Base-by-base conservation (phyloP, 2,329 filamentous ascomycete genomes). In the Macroventuria anomochaeta region DNA sequence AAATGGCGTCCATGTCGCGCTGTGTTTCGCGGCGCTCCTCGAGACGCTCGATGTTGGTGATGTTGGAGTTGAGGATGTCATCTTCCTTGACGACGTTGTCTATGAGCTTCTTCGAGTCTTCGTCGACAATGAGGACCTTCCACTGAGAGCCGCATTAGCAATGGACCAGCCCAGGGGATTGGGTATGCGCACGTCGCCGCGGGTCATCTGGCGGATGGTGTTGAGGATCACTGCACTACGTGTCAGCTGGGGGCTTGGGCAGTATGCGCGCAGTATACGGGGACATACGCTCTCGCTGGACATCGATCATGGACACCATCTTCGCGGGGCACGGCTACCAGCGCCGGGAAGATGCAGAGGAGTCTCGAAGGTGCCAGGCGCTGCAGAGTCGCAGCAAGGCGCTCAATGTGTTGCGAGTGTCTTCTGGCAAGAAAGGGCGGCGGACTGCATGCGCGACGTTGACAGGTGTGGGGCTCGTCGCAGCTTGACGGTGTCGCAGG, bases 11-110 rank as follows among this genome's bases (percentile, higher is more conserved):
- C 86, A 96, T 96, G 65, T 91, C 89, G 50, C 88, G 87, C 73
- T 96, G 96, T 71, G 84, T 82, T 40, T 89, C 87, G 71, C 95
- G 86, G 67, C 86, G 87, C 58, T 95, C 86, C 80, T 97, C 93
- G 77, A 99, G 96, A 70, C 86, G 86, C 81, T 97, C 93, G 75
- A 99, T 93, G 77, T 96, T 96, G 64, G 93, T 93, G 76, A 99
- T 90, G 74, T 96, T 96, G 77, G 92, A 87, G 74, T 96, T 96
- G 77, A 99, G 88, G 63, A 99, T 96, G 70, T 97, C 91, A 85
- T 99, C 93, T 80, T 97, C 90, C 69, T 91, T 93, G 73, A 93
- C 85, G 39, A 91, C 89, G 81, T 93, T 96, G 77, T 96, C 88
- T 67, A 99, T 83, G 66, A 99, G 84, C 75, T 89, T 93, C 74